Percentiles rank a stretch among this genome's conserved stretches.
Evolutionary conservation across 2,329 filamentous ascomycete genomes (phyloP).

Genomic region (Pestalotiopsis sp.): DNA sequence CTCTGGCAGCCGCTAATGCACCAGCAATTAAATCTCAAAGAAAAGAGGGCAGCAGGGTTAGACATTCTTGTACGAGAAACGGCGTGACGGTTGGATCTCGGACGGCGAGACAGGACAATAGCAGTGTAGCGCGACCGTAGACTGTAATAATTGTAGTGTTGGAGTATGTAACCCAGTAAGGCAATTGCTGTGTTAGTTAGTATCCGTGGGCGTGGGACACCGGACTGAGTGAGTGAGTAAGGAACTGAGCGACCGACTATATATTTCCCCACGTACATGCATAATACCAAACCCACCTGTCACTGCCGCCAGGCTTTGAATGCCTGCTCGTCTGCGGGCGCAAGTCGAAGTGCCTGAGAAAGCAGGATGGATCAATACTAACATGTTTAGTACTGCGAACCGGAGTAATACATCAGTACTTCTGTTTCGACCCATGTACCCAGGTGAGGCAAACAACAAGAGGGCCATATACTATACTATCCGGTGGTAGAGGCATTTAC

Average conservation of each 20-base stretch:
- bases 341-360: slow-evolving; percentile 21
- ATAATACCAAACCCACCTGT: slow-evolving; percentile 26
- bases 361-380: neutral
- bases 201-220: neutral
- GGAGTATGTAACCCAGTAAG: neutral
- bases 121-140: neutral
- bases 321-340: slow-evolving; percentile 33
- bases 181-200: slow-evolving; percentile 17
- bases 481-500: neutral
- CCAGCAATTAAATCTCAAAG: slow-evolving; percentile 36
- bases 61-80: slow-evolving; percentile 34
- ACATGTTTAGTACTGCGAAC: neutral
- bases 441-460: slow-evolving; percentile 20
- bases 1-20: slow-evolving; percentile 42
- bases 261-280: slow-evolving; percentile 35
- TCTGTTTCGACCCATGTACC: slow-evolving; percentile 34
- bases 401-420: slow-evolving; percentile 15
- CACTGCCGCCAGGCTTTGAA: slow-evolving; percentile 34
- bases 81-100: slow-evolving; percentile 19
- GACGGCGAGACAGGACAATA: slow-evolving; percentile 15
- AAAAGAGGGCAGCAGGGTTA: slow-evolving; percentile 14
- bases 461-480: neutral
- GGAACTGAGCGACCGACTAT: slow-evolving; percentile 22
- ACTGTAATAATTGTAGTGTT: neutral
- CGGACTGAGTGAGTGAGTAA: neutral